These are phyloP conservation scores for Scenedesmus sp. DNA, from an alignment of 163 green algal species.

Conservation along the genomic window DNA sequence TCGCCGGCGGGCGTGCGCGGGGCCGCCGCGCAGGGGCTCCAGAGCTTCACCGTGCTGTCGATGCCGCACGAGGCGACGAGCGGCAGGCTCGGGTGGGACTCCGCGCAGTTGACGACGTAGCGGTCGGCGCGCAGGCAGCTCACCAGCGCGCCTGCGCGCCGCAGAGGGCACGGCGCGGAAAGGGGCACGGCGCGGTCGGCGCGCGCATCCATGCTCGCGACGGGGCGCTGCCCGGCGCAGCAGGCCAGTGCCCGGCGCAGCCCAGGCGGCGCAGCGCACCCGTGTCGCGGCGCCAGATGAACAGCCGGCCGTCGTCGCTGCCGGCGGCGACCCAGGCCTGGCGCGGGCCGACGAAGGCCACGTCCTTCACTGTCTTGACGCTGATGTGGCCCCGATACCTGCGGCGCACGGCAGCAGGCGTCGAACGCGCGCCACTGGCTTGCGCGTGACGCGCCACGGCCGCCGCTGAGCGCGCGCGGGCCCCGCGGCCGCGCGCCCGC, in stretches of 20 bases:
- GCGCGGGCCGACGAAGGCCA: slow-evolving; percentile 24
- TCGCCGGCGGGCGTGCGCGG: not conserved
- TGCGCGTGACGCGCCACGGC: no score
- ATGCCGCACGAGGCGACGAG: slow-evolving; percentile 37
- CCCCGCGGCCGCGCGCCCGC: no score
- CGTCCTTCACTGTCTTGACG: slow-evolving; percentile 43
- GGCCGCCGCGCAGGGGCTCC: slow-evolving; percentile 18
- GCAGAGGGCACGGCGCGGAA: not conserved
- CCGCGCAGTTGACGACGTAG: slow-evolving; percentile 38
- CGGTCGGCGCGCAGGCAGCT: slow-evolving; percentile 18
- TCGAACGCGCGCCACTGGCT: no score
- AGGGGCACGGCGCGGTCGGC: not conserved
- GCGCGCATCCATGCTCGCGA: not conserved
- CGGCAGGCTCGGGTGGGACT: slow-evolving; percentile 16
- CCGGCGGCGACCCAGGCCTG: slow-evolving; percentile 38
- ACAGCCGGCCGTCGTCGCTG: slow-evolving; percentile 32
- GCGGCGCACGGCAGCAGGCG: no score
- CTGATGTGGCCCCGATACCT: slow-evolving; percentile 31
- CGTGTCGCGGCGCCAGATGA: slow-evolving; percentile 29
- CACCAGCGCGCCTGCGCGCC: slow-evolving; percentile 10
- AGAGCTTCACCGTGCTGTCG: slow-evolving; percentile 40
- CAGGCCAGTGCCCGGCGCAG: not conserved
- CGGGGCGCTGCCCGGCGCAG: not conserved
- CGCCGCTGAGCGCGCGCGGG: no score
- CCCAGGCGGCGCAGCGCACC: not conserved